A percentile compares a stretch with the other conserved stretches of the same genome.
Conservation (phyloP, 257 asterid genomes). For the Jacaranda copaia region DNA sequence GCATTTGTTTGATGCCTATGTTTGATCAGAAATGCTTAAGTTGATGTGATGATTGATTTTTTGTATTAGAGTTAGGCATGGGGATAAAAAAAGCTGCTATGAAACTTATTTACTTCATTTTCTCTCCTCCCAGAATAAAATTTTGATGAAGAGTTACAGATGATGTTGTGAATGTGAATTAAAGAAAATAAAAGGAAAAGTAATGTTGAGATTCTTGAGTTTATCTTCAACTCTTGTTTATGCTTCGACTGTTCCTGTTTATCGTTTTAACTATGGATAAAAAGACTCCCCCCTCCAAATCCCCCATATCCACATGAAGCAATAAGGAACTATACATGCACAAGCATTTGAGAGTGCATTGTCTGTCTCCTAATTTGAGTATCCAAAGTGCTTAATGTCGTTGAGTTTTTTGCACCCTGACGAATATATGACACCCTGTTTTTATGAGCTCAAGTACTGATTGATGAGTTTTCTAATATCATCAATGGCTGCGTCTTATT, state of each 20-base stretch:
- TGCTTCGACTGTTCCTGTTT: background rate
- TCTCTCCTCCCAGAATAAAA: background rate
- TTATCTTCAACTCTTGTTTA: slow-evolving; percentile 3
- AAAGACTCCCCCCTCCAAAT: too few species aligned
- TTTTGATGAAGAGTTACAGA: background rate
- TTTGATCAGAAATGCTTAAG: slow-evolving; percentile 7
- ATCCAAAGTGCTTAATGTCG: background rate
- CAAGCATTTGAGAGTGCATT: background rate
- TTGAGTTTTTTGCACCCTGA: background rate
- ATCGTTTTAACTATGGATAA: background rate
- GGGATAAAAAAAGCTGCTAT: background rate
- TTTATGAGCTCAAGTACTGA: background rate
- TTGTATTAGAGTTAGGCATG: slow-evolving; percentile 4
- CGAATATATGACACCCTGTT: slow-evolving; percentile 3
- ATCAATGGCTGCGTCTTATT: slow-evolving; percentile 6
- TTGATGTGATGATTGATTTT: slow-evolving; percentile 3
- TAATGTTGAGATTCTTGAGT: slow-evolving; percentile 19
- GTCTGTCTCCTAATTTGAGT: too few species aligned
- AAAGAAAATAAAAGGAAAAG: background rate
- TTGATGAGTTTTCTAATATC: slow-evolving; percentile 10
- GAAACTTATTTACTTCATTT: background rate
- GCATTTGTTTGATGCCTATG: slow-evolving; percentile 5
- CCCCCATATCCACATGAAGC: slow-evolving; percentile 7
- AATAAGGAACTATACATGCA: background rate
- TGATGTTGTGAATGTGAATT: background rate